These are phyloP conservation scores for Asterochloris erici DNA, from an alignment of 139 green algal species.

Conservation along the genomic window DNA sequence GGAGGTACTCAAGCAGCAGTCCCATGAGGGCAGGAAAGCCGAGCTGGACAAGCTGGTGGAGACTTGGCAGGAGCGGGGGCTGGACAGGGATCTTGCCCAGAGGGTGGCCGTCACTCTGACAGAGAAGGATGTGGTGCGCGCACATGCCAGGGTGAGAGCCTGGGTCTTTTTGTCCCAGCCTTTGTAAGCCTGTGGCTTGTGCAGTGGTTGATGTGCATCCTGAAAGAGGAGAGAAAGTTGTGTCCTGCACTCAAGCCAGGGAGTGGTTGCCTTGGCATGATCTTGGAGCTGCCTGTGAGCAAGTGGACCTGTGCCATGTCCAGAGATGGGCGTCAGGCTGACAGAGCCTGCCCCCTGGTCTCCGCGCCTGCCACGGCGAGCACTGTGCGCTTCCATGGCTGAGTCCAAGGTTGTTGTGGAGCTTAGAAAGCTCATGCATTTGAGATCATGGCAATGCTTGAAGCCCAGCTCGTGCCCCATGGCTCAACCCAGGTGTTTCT, in stretches of 20 bases:
- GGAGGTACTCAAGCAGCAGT: constrained; percentile 62
- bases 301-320: not conserved
- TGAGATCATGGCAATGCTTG: too few species aligned
- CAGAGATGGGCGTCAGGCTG: not conserved
- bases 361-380: too few species aligned
- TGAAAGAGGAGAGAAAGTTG: not conserved
- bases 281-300: not conserved
- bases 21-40: constrained; percentile 37
- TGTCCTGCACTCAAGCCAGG: not conserved
- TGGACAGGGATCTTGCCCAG: constrained; percentile 55
- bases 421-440: too few species aligned
- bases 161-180: not conserved
- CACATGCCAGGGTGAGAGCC: constrained; percentile 68
- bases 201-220: not conserved
- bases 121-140: constrained; percentile 73
- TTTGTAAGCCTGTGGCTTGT: not conserved
- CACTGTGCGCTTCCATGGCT: too few species aligned
- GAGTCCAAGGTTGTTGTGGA: too few species aligned
- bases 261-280: not conserved
- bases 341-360: not conserved
- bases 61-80: constrained; percentile 70
- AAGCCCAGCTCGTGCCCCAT: too few species aligned
- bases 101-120: constrained; percentile 52
- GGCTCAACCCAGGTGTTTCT: not conserved
- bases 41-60: constrained; percentile 75